Evolutionary conservation across 208 protist genomes (phyloP), one percentile per base, ranked within the genome.

Genomic region (Blastocrithidia nonstop): DNA sequence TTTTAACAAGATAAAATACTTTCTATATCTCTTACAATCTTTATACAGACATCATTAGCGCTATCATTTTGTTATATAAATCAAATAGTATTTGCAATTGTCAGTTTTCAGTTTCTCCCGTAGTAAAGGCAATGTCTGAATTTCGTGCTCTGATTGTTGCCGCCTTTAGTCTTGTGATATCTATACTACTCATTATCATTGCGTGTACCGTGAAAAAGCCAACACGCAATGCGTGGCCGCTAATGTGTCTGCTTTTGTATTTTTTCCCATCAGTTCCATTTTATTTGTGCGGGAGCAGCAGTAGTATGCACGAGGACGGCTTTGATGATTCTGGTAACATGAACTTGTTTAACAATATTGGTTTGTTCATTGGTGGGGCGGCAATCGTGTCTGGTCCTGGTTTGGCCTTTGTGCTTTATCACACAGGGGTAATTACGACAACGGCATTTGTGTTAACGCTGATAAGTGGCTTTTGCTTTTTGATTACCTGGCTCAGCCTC

Each of bases 301-400:
- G 36, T 23, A 35, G 27, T 31, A 52, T 43, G 33, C 38, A 46
- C 37, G 20, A 28, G 4, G 46, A 24, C 29, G 50, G 47, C 24
- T n/a, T n/a, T n/a, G 31, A 54, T 29, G 63, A 66, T 26, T 24
- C 26, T 26, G 17, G 36, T 6, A 45, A 48, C 17, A 33, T 37
- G 20, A 59, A 66, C 37, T 28, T 43, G 42, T 49, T 75, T 31
- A 62, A 71, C 40, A 52, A 47, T 4, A 24, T 72, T 15, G 69
- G 74, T 1, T 54, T 78, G 27, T 91, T 91, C 38, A 7, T 85
- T 2, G 65, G 67, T 9, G 82, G 82, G 21, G 40, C 61, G n/a
- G 35, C 74, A n/a, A 33, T 68, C 16, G 54, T 65, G n/a, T 50
- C 65, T 4, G 76, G 73, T 3, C 82, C 82, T 9, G 60, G 63